phyloP scores from a whole-genome alignment of 2,329 filamentous ascomycete genomes.

The Pseudogymnoascus sp. region DNA sequence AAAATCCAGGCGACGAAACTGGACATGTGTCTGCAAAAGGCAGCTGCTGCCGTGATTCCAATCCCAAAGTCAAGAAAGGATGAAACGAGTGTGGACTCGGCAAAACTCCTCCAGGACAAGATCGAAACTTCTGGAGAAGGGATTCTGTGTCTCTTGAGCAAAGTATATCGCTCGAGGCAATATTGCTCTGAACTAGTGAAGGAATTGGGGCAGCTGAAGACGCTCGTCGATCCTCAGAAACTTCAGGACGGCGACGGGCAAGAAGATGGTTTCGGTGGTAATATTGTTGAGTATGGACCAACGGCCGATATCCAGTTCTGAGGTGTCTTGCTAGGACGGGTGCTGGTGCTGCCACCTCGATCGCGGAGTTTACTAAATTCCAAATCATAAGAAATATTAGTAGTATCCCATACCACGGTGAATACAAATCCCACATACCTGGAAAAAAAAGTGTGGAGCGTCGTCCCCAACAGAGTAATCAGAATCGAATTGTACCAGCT shows the following conservation, averaged over 20 bases:
- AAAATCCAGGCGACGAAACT: background rate
- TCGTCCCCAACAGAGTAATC: slow-evolving; percentile 29
- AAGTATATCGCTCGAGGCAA: slow-evolving; percentile 13
- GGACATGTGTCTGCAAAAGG: background rate
- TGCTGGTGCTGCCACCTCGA: background rate
- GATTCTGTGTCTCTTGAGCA: slow-evolving; percentile 17
- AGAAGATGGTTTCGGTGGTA: background rate
- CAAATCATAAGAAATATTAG: slow-evolving; percentile 21
- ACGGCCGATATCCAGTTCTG: background rate
- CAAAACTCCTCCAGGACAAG: slow-evolving; percentile 18
- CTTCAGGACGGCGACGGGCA: background rate
- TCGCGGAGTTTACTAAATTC: background rate
- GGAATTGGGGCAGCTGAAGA: slow-evolving; percentile 19
- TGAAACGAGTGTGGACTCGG: slow-evolving; percentile 12
- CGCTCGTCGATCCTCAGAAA: slow-evolving; percentile 17
- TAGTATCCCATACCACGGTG: slow-evolving; percentile 25
- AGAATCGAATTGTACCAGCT: slow-evolving; percentile 32
- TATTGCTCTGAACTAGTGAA: slow-evolving; percentile 19
- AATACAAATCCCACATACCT: slow-evolving; percentile 20
- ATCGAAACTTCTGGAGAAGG: slow-evolving; percentile 15
- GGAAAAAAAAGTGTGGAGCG: slow-evolving; percentile 24
- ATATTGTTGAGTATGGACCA: background rate
- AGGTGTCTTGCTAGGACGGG: background rate
- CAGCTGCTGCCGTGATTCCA: background rate
- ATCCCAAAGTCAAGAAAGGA: background rate